Evolutionary conservation across 2,329 filamentous ascomycete genomes (phyloP).

Genomic region (Emmonsia crescens): DNA sequence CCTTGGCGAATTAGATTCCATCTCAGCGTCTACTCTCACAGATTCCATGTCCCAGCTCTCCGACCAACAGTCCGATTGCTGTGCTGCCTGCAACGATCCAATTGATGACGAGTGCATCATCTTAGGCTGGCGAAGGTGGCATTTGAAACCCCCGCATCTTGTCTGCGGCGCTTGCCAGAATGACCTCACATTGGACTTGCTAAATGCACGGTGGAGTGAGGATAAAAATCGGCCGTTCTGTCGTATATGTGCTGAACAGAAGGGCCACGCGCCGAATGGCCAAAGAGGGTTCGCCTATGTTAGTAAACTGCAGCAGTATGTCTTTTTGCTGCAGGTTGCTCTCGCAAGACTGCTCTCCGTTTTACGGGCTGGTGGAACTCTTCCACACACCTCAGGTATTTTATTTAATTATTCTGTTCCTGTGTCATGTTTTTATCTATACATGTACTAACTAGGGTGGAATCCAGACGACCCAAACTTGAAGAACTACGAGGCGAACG

Average conservation of each 20-base stretch:
- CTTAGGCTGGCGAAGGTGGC: constrained; percentile 66
- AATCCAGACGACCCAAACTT: constrained; percentile 56
- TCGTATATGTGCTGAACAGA: constrained; percentile 47
- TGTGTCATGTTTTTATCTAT: not conserved
- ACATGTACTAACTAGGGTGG: constrained; percentile 10
- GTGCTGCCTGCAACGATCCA: constrained; percentile 66
- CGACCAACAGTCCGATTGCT: constrained; percentile 73
- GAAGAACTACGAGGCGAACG: constrained; percentile 54
- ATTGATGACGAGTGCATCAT: constrained; percentile 91
- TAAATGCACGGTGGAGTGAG: constrained; percentile 61
- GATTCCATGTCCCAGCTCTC: constrained; percentile 56
- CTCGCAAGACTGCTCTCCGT: constrained; percentile 82
- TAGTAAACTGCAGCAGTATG: constrained; percentile 83
- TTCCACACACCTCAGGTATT: constrained; percentile 59
- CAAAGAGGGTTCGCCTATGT: constrained; percentile 59
- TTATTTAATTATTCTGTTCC: constrained; percentile 3
- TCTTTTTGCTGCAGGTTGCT: constrained; percentile 84
- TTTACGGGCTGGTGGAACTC: constrained; percentile 67
- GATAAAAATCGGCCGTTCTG: constrained; percentile 62
- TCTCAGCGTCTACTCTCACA: constrained; percentile 54
- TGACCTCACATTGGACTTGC: constrained; percentile 57
- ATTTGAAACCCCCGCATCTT: constrained; percentile 60
- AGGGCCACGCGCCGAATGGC: constrained; percentile 44
- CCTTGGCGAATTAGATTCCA: constrained; percentile 68
- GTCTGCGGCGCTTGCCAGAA: constrained; percentile 58